phyloP scores from a whole-genome alignment of 2,329 filamentous ascomycete species.

The Apiospora marii region DNA sequence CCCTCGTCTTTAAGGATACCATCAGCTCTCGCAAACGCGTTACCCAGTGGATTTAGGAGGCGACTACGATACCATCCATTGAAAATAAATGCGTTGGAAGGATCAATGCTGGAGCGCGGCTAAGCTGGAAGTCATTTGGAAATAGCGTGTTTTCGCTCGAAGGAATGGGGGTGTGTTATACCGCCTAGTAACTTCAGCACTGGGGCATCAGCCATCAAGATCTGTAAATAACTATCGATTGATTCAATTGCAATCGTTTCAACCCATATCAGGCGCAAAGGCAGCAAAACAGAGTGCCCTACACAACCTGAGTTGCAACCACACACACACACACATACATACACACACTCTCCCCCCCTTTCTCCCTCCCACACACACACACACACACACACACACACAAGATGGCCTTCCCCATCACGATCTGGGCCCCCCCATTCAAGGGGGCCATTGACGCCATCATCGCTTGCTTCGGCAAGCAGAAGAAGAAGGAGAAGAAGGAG shows the following conservation, averaged over 20 bases:
- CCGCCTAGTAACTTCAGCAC: background rate
- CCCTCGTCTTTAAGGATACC: background rate
- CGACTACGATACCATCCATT: background rate
- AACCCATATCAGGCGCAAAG: background rate
- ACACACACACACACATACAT: background rate
- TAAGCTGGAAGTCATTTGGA: background rate
- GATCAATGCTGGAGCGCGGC: background rate
- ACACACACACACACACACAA: background rate
- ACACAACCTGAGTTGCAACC: background rate
- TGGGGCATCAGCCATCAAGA: background rate
- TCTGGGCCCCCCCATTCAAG: background rate
- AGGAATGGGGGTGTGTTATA: background rate
- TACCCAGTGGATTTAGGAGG: background rate
- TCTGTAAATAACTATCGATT: background rate
- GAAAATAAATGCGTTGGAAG: background rate
- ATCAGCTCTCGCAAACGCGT: background rate
- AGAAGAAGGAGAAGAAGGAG: background rate
- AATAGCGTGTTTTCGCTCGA: background rate
- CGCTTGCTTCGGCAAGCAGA: background rate
- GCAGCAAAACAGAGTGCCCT: background rate
- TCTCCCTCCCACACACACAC: background rate
- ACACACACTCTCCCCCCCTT: background rate
- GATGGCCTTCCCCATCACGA: background rate
- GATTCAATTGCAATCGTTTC: background rate
- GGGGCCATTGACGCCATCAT: conserved; percentile 2